Base-by-base conservation (phyloP, 179 eudicot species). In the Actinidia arguta region DNA sequence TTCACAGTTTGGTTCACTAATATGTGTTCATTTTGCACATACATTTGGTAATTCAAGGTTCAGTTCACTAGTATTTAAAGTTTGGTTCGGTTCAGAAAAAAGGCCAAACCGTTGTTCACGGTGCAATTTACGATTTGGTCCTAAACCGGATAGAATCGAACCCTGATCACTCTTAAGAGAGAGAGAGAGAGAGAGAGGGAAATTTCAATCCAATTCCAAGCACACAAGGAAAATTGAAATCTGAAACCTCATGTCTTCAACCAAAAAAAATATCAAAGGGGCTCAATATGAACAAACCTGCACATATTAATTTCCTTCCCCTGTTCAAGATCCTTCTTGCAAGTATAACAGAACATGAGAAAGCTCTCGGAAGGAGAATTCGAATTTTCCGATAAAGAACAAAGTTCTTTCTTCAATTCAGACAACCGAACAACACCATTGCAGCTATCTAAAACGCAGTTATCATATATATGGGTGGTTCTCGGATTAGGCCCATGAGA, bases 401-500 rank as follows among this genome's bases (percentile, higher is more conserved):
- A 83, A 81, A 47, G 31, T 55, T 62, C 85, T 6, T 85, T 82
- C 62, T 87, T 76, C 78, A 85, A 36, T 13, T 87, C 87, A 59
- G 88, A 83, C 47, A 88, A 83, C 8, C 82, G 79, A 55, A 62
- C 83, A 78, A 84, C 87, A 16, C 89, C 90, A 58, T 90, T 85
- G 42, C 91, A 86, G 46, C 87, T 89, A 71, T 92, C 91, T 69
- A 94, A 90, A 84, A 94, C 82, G 79, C 90, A 92, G 77, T 94
- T 88, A 74, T 91, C 94, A 84, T 84, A 94, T 16, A 94, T 94
- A 25, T 90, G 97, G 25, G 94, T 93, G 3, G 92, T 93, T 82
- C 81, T 93, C 2, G 98, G 97, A 77, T 90, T 93, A 18, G 97
- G 97, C 1, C 98, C 98, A 84, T 92, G 97, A 78, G 93, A 89